Conservation (phyloP, 2,329 filamentous ascomycete genomes). For the Aureobasidium vineae region DNA sequence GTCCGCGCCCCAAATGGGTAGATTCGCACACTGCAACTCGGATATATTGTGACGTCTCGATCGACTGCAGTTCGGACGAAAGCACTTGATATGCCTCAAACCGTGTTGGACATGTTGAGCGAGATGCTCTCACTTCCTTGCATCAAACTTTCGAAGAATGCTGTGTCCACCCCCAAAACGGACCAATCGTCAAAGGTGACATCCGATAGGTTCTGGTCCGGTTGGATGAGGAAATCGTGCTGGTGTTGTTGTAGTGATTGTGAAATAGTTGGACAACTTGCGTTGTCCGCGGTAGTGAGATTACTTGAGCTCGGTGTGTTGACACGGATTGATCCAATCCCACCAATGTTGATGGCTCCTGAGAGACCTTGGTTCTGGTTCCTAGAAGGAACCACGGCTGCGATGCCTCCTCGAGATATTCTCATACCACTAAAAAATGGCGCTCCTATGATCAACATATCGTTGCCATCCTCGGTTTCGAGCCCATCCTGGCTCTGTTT, state of each 20-base stretch:
- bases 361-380: background rate
- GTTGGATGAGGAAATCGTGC: background rate
- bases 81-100: background rate
- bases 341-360: background rate
- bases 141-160: background rate
- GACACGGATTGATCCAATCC: background rate
- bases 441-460: background rate
- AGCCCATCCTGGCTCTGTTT: background rate
- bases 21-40: too few species aligned
- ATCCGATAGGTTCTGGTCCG: background rate
- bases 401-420: background rate
- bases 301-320: background rate
- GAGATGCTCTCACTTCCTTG: background rate
- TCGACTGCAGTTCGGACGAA: too few species aligned
- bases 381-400: background rate
- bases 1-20: too few species aligned
- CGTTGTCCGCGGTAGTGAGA: background rate
- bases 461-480: background rate
- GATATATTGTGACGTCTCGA: too few species aligned
- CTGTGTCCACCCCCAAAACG: background rate
- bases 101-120: background rate
- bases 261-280: background rate
- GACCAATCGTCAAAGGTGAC: background rate
- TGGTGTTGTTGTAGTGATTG: background rate
- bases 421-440: background rate